These are phyloP conservation scores for Monosporascus sp. DNA, from an alignment of 2,329 filamentous ascomycete genomes.

Conservation along the genomic window DNA sequence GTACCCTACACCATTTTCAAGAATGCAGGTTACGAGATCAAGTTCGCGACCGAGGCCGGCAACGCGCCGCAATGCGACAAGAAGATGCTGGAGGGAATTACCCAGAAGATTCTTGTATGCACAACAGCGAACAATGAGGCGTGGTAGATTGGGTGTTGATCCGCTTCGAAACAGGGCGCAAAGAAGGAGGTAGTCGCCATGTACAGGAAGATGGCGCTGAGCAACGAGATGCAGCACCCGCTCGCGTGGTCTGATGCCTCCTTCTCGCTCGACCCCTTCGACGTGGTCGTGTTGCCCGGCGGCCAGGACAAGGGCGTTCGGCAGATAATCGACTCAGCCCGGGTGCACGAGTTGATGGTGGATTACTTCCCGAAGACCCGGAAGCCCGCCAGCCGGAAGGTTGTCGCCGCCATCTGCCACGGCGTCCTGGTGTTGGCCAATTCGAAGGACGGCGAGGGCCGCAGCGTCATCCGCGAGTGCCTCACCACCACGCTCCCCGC, in stretches of 20 bases:
- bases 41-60: constrained; percentile 46
- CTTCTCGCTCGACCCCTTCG: constrained; percentile 40
- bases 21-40: constrained; percentile 39
- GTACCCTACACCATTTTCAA: constrained; percentile 44
- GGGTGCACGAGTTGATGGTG: constrained; percentile 37
- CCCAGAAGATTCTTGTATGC: constrained; percentile 42
- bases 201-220: constrained; percentile 38
- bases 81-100: constrained; percentile 43
- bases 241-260: constrained; percentile 37
- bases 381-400: constrained; percentile 37
- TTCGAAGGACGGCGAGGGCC: constrained; percentile 33
- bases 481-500: constrained; percentile 43
- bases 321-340: constrained; percentile 43
- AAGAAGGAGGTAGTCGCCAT: constrained; percentile 31
- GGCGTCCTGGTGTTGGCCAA: constrained; percentile 46
- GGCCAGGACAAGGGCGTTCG: constrained; percentile 47
- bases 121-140: background rate
- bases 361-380: constrained; percentile 42
- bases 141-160: constrained; percentile 1
- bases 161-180: constrained; percentile 32
- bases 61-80: constrained; percentile 41
- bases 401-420: constrained; percentile 45
- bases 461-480: constrained; percentile 41
- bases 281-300: constrained; percentile 45
- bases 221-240: constrained; percentile 36